Evolutionary conservation across 768 basidiomycete genomes (phyloP).

Genomic region (Mrakia gelida): DNA sequence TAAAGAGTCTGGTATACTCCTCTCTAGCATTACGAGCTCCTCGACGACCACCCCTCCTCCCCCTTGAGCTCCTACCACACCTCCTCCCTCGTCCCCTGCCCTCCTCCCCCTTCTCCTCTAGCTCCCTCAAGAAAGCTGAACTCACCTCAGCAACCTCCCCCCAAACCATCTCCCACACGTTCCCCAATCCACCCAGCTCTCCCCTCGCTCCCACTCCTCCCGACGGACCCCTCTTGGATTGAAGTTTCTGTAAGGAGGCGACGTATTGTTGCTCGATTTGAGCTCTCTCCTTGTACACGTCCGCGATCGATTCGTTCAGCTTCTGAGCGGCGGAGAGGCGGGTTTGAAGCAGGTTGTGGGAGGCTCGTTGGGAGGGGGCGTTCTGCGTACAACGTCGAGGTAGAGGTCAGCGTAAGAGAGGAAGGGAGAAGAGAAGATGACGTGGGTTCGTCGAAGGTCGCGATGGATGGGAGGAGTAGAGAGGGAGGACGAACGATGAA

Average conservation of each 20-base stretch:
- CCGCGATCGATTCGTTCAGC: conserved; percentile 41
- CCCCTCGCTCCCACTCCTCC: conserved; percentile 40
- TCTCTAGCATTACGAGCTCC: neutral
- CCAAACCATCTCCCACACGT: conserved; percentile 40
- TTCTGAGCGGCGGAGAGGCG: conserved; percentile 38
- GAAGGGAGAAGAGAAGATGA: neutral
- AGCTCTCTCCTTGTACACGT: conserved; percentile 43
- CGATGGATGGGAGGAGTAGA: neutral
- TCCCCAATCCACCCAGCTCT: conserved; percentile 36
- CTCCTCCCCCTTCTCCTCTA: neutral
- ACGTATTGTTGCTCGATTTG: conserved; percentile 43
- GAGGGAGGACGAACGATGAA: conserved; percentile 22
- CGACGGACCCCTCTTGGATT: conserved; percentile 38
- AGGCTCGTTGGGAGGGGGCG: conserved; percentile 13
- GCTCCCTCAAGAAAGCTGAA: conserved; percentile 35
- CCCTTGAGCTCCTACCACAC: neutral
- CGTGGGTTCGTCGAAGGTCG: neutral
- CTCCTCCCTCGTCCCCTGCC: neutral
- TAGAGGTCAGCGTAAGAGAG: neutral
- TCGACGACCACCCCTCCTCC: neutral
- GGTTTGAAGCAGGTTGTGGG: conserved; percentile 34
- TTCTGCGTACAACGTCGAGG: conserved; percentile 1
- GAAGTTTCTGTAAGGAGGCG: conserved; percentile 41
- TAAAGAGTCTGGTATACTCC: neutral
- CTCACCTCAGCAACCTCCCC: conserved; percentile 42